A percentile compares a stretch with the other conserved stretches of the same genome.
These are phyloP conservation scores for Pichia sp. DNA, from an alignment of 1,139 yeast genomes.

Conservation along the genomic window DNA sequence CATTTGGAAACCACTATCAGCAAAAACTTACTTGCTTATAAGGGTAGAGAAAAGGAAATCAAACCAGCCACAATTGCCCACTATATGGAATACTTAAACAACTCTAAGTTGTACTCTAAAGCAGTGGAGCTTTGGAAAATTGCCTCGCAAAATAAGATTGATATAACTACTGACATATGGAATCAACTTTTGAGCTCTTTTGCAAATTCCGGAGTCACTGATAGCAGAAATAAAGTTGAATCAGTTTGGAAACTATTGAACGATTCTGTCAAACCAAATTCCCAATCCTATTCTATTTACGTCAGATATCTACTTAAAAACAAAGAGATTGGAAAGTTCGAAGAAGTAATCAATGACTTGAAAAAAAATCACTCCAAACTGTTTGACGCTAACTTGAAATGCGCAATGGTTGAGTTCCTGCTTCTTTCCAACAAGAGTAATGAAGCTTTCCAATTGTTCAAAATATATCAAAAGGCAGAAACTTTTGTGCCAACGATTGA, in stretches of 20 bases:
- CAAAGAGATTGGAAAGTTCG: slow-evolving; percentile 33
- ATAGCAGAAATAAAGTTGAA: slow-evolving; percentile 32
- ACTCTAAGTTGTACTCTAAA: slow-evolving; percentile 15
- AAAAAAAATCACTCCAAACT: slow-evolving; percentile 23
- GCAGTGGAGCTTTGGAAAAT: slow-evolving; percentile 26
- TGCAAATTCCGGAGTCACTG: slow-evolving; percentile 30
- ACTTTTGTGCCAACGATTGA: slow-evolving; percentile 33
- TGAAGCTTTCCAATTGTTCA: slow-evolving; percentile 27
- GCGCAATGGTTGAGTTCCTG: slow-evolving; percentile 27
- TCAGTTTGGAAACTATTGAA: slow-evolving; percentile 38
- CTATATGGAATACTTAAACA: slow-evolving; percentile 19
- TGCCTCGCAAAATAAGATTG: slow-evolving; percentile 18
- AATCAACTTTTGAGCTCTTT: slow-evolving; percentile 43
- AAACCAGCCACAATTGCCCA: slow-evolving; percentile 17
- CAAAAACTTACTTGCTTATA: slow-evolving; percentile 15
- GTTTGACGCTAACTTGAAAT: slow-evolving; percentile 24
- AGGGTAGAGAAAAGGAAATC: slow-evolving; percentile 13
- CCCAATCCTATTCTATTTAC: slow-evolving; percentile 38
- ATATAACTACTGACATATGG: slow-evolving; percentile 38
- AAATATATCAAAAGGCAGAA: slow-evolving; percentile 18
- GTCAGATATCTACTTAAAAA: slow-evolving; percentile 36
- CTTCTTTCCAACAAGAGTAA: slow-evolving; percentile 20
- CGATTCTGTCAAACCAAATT: slow-evolving; percentile 27
- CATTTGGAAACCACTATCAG: slow-evolving; percentile 19
- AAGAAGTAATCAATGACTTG: slow-evolving; percentile 33